Evolutionary conservation across 805 yeast species (phyloP), one percentile per base, ranked within the genome.

Genomic region (Kuraishia piskuri): DNA sequence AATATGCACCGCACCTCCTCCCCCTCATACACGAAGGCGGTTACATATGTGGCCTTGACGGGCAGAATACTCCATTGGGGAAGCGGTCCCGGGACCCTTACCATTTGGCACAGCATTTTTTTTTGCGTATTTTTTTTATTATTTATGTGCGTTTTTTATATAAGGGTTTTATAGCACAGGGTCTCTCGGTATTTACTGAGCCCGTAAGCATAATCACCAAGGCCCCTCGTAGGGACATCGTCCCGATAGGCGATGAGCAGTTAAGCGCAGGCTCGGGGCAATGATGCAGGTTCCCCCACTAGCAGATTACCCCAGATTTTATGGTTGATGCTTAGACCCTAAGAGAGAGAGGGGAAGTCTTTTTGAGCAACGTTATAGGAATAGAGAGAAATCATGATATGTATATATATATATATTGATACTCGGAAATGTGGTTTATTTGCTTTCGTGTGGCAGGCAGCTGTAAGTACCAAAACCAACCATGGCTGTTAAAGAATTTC

Each of bases 401-500:
- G 40, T 31, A 31, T 31, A 31, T 31, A 31, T 31, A 31, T 31
- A 31, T 3, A 8, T 12, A 31, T 25, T 25, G 9, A n/a, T 10
- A 25, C 31, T 7, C 6, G 31, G 31, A 10, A 6, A 25, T 25
- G 10, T 25, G 6, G 9, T 10, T 25, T 25, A 25, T 25, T 25
- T 25, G 9, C 10, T 25, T 7, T 25, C 10, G 31, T 25, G 9
- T 25, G 31, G 6, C 9, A 25, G 10, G 31, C 31, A 10, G 17
- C 40, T 12, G 40, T 31, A 31, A 31, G 40, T 31, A 31, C 40
- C n/a, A n/a, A 23, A 6, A 14, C 14, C 19, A 23, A 25, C 20
- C 51, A 65, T 64, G 68, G 49, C 62, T 31, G 63, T 56, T 24
- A 60, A 56, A 44, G 67, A 66, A 26, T 76, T 76, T 59, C 79